phyloP scores from a whole-genome alignment of 129 eudicot genomes.

The Heracleum sosnowskyi region DNA sequence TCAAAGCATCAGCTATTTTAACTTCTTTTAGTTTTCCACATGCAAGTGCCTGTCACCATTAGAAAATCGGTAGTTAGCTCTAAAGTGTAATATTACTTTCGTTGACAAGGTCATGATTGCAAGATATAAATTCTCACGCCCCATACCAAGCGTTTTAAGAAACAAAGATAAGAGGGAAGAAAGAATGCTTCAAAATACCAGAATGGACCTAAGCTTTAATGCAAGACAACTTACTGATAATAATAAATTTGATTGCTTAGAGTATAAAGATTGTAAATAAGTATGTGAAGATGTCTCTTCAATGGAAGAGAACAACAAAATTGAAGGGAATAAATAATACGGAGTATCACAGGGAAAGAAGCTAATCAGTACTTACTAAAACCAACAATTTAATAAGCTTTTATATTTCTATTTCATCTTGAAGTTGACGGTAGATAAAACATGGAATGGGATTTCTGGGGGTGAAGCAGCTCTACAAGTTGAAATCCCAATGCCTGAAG shows the following conservation, averaged over 20 bases:
- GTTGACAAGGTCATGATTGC: background rate
- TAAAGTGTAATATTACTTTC: background rate
- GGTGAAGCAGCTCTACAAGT: too few species aligned
- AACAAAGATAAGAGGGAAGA: too few species aligned
- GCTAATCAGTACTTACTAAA: background rate
- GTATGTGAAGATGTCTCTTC: background rate
- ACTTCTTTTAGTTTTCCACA: slow-evolving; percentile 89
- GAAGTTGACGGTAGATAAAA: too few species aligned
- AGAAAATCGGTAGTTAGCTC: background rate
- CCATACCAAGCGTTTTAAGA: background rate
- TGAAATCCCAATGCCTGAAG: too few species aligned
- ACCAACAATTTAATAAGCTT: background rate
- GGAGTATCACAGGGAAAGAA: too few species aligned
- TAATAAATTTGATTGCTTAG: background rate
- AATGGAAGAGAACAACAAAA: background rate
- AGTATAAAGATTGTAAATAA: background rate
- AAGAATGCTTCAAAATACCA: background rate
- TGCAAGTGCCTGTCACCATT: slow-evolving; percentile 78
- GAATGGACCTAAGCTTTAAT: background rate
- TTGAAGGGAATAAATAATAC: background rate
- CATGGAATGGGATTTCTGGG: too few species aligned
- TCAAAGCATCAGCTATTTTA: slow-evolving; percentile 96
- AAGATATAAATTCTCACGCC: background rate
- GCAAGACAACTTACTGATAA: background rate
- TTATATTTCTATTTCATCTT: background rate